Percentiles rank a stretch among this genome's conserved stretches.
Conservation (phyloP, 2,329 filamentous ascomycete genomes). For the Exophiala spinifera region DNA sequence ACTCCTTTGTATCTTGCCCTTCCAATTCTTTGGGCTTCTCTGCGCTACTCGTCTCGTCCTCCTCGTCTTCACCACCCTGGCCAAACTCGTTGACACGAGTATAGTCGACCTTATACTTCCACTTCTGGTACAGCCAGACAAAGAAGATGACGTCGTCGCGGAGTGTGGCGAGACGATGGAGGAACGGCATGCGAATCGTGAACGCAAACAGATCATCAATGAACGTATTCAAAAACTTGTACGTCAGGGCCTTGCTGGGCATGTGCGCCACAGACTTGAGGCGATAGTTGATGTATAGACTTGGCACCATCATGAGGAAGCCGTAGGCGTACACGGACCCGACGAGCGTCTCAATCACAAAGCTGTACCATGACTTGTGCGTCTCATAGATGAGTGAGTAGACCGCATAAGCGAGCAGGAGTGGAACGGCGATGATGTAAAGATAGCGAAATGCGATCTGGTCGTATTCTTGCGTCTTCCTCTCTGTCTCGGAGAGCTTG, state of each 20-base stretch:
- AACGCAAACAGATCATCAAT: slow-evolving; percentile 99
- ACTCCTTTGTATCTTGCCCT: slow-evolving; percentile 26
- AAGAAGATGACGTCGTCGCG: slow-evolving; percentile 98
- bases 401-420: slow-evolving; percentile 81
- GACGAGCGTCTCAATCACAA: slow-evolving; percentile 89
- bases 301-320: slow-evolving; percentile 98
- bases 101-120: slow-evolving; percentile 88
- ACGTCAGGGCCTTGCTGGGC: slow-evolving; percentile 93
- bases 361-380: slow-evolving; percentile 98
- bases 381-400: slow-evolving; percentile 91
- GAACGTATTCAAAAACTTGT: slow-evolving; percentile 98
- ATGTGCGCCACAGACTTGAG: slow-evolving; percentile 87
- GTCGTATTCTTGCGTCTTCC: slow-evolving; percentile 98
- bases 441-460: slow-evolving; percentile 97
- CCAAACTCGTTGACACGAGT: slow-evolving; percentile 95
- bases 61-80: slow-evolving; percentile 90
- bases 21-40: slow-evolving; percentile 16
- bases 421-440: slow-evolving; percentile 84
- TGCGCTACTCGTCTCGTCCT: slow-evolving; percentile 36
- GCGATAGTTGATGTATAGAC: slow-evolving; percentile 97
- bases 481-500: slow-evolving; percentile 87
- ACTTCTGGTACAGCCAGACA: slow-evolving; percentile 91
- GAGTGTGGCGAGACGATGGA: slow-evolving; percentile 88
- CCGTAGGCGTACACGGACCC: slow-evolving; percentile 97
- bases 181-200: slow-evolving; percentile 97